phyloP scores from a whole-genome alignment of 2,329 filamentous ascomycete species.

The Pseudogymnoascus sp. region DNA sequence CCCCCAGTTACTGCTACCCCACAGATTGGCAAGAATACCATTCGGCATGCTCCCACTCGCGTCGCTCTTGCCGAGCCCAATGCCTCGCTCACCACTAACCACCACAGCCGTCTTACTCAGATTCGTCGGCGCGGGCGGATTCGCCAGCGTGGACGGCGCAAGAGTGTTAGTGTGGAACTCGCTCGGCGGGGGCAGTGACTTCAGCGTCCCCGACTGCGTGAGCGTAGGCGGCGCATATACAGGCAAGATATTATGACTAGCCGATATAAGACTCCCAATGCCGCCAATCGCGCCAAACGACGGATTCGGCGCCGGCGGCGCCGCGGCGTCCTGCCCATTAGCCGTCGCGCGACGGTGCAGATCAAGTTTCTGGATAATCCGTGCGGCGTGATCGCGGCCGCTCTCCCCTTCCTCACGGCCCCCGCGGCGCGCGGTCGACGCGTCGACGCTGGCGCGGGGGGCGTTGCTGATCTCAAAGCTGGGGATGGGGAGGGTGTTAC shows the following conservation, averaged over 20 bases:
- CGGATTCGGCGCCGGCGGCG: constrained; percentile 33
- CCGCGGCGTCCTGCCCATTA: constrained; percentile 30
- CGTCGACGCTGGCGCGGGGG: constrained; percentile 64
- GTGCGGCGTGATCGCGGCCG: constrained; percentile 69
- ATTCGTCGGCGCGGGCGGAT: constrained; percentile 73
- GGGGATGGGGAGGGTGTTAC: constrained; percentile 56
- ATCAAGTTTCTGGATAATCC: constrained; percentile 89
- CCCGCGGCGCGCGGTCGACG: constrained; percentile 37
- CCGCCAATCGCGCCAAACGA: constrained; percentile 42
- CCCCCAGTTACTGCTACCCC: constrained; percentile 82
- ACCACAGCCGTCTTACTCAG: constrained; percentile 80
- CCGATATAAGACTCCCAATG: constrained; percentile 77
- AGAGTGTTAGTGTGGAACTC: constrained; percentile 52
- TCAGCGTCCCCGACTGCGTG: constrained; percentile 19
- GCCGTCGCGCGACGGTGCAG: constrained; percentile 71
- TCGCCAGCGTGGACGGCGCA: constrained; percentile 74
- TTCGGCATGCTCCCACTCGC: constrained; percentile 66
- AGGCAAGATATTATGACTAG: constrained; percentile 71
- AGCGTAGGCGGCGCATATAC: constrained; percentile 40
- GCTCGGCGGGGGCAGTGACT: constrained; percentile 30
- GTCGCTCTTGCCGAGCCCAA: constrained; percentile 51
- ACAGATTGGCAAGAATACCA: constrained; percentile 84
- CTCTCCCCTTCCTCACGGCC: constrained; percentile 64
- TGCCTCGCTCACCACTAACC: constrained; percentile 66
- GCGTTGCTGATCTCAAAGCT: constrained; percentile 42